phyloP scores from a whole-genome alignment of 192 early-diverging fungal species.

The Rhizophagus clarus region DNA sequence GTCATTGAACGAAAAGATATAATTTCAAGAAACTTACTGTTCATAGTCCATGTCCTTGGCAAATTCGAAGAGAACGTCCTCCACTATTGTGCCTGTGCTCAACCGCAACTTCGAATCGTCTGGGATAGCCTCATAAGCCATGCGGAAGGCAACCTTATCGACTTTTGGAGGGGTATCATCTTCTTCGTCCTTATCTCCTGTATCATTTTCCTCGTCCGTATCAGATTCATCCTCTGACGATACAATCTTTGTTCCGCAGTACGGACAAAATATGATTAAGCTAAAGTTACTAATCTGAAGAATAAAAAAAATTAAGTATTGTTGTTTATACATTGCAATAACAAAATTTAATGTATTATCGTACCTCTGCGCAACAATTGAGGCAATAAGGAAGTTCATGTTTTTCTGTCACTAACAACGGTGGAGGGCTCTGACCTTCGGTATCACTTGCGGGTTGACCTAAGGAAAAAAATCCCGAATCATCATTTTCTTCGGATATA shows the following conservation, averaged over 20 bases:
- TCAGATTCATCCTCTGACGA: conserved; percentile 10
- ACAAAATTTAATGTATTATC: conserved; percentile 1
- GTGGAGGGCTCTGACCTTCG: no score
- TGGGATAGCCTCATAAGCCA: conserved; percentile 24
- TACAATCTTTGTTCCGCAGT: conserved; percentile 6
- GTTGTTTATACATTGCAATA: conserved; percentile 6
- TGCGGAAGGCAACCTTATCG: conserved; percentile 9
- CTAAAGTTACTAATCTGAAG: conserved; percentile 5
- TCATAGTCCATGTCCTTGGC: conserved; percentile 23
- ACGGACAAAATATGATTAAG: neutral
- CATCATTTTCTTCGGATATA: no score
- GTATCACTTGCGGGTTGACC: no score
- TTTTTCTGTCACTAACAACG: no score
- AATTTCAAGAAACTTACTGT: conserved; percentile 27
- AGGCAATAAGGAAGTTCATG: neutral
- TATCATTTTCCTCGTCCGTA: neutral
- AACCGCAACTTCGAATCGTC: conserved; percentile 19
- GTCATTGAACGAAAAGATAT: conserved; percentile 16
- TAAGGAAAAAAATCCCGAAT: no score
- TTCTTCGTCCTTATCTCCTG: neutral
- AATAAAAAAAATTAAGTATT: conserved; percentile 16
- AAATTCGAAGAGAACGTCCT: conserved; percentile 28
- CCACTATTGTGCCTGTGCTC: conserved; percentile 26
- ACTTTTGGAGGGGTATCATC: conserved; percentile 8
- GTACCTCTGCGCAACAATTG: conserved; percentile 2